Conservation (phyloP, 169 alveolate genomes). For the Plasmodium adleri region DNA sequence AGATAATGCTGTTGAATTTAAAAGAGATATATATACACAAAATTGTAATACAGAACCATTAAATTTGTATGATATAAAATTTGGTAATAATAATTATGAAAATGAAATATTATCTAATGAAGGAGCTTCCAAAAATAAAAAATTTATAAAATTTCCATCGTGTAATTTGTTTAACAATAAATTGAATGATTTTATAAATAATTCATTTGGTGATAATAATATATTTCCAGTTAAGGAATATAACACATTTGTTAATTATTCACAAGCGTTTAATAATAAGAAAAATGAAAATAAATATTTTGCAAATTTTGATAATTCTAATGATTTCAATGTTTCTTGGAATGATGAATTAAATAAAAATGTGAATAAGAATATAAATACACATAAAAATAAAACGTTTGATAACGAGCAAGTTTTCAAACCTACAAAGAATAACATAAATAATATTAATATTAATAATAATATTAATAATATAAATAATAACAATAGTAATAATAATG, state of each 20-base stretch:
- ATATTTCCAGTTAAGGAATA: neutral
- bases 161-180: constrained; percentile 23
- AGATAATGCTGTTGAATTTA: neutral
- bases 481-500: constrained; percentile 10
- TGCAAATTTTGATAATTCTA: neutral
- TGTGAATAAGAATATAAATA: no score
- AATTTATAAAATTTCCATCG: constrained; percentile 15
- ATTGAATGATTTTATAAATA: constrained; percentile 7
- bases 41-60: neutral
- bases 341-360: neutral
- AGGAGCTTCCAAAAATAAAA: neutral
- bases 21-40: neutral
- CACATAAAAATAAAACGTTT: no score
- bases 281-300: constrained; percentile 1
- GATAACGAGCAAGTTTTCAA: no score
- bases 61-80: constrained; percentile 21
- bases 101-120: constrained; percentile 14
- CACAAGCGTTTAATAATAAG: constrained; percentile 1
- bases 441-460: neutral
- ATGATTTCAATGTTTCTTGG: constrained; percentile 2
- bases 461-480: neutral
- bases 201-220: constrained; percentile 17
- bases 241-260: neutral
- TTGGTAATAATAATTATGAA: constrained; percentile 16
- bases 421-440: neutral